Evolutionary conservation across 768 basidiomycete genomes (phyloP).

Genomic region (Daedaleopsis sinensis): DNA sequence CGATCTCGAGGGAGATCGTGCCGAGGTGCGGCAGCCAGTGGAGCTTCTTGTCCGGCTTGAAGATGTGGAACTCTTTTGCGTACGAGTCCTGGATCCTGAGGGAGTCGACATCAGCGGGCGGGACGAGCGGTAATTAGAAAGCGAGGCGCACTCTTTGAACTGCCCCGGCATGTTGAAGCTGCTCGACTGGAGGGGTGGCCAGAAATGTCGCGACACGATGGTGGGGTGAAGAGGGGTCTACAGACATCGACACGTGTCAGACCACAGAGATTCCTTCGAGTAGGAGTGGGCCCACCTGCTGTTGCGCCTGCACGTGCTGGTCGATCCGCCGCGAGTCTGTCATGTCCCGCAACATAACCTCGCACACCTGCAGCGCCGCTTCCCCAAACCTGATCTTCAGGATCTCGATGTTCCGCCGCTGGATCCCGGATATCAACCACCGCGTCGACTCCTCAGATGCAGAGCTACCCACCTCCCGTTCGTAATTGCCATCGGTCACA

Average conservation of each 20-base stretch:
- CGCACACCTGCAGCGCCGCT: slow-evolving; percentile 88
- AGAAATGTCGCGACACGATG: slow-evolving; percentile 93
- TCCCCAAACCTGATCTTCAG: slow-evolving; percentile 97
- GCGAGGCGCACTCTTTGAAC: slow-evolving; percentile 64
- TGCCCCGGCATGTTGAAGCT: slow-evolving; percentile 84
- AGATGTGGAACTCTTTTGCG: slow-evolving; percentile 71
- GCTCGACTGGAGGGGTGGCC: slow-evolving; percentile 83
- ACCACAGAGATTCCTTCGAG: not conserved
- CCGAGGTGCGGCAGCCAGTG: slow-evolving; percentile 91
- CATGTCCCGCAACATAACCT: slow-evolving; percentile 98
- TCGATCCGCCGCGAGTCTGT: slow-evolving; percentile 92
- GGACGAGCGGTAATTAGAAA: not conserved
- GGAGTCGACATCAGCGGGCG: not conserved
- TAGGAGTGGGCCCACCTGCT: slow-evolving; percentile 46
- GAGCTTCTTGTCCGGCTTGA: slow-evolving; percentile 92
- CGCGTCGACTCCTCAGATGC: not conserved
- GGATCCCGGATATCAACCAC: not conserved
- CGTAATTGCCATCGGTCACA: slow-evolving; percentile 78
- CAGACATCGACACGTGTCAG: too few species aligned
- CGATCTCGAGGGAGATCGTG: slow-evolving; percentile 76
- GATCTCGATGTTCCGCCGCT: slow-evolving; percentile 93
- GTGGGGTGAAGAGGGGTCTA: slow-evolving; percentile 83
- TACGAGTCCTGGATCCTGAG: slow-evolving; percentile 76
- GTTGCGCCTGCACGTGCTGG: slow-evolving; percentile 80
- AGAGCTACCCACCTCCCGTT: slow-evolving; percentile 55